Evolutionary conservation across 805 yeast species (phyloP).

Genomic region (Candida nanaspora): DNA sequence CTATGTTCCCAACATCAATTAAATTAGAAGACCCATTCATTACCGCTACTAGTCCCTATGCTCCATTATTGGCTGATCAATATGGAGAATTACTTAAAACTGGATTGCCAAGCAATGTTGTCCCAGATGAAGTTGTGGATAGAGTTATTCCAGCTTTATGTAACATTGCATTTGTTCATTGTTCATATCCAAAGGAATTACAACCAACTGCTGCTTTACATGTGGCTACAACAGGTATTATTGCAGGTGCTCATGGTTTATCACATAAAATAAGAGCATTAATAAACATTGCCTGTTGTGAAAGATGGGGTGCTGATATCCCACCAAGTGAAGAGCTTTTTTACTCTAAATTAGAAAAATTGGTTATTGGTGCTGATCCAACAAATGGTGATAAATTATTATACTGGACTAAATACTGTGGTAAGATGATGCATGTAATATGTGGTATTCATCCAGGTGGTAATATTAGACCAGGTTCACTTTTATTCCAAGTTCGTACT

Average conservation of each 20-base stretch:
- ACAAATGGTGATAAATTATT: slow-evolving; percentile 36
- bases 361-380: slow-evolving; percentile 39
- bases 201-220: slow-evolving; percentile 70
- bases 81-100: slow-evolving; percentile 47
- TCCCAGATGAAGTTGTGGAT: slow-evolving; percentile 50
- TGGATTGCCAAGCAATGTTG: slow-evolving; percentile 45
- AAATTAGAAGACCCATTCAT: slow-evolving; percentile 62
- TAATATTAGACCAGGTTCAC: slow-evolving; percentile 55
- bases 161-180: slow-evolving; percentile 69
- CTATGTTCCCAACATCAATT: slow-evolving; percentile 49
- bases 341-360: slow-evolving; percentile 38
- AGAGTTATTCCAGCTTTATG: slow-evolving; percentile 67
- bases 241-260: slow-evolving; percentile 70
- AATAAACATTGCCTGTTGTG: slow-evolving; percentile 67
- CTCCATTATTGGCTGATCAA: slow-evolving; percentile 54
- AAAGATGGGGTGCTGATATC: slow-evolving; percentile 77
- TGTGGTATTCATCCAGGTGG: slow-evolving; percentile 84
- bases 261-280: slow-evolving; percentile 67
- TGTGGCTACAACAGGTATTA: slow-evolving; percentile 66
- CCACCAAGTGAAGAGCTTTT: slow-evolving; percentile 47
- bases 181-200: slow-evolving; percentile 68
- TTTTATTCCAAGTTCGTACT: slow-evolving; percentile 34
- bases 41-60: slow-evolving; percentile 65
- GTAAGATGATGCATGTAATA: slow-evolving; percentile 67
- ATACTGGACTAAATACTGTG: slow-evolving; percentile 72